Conservation (phyloP, 495 filamentous ascomycete species). For the Parathielavia appendiculata region DNA sequence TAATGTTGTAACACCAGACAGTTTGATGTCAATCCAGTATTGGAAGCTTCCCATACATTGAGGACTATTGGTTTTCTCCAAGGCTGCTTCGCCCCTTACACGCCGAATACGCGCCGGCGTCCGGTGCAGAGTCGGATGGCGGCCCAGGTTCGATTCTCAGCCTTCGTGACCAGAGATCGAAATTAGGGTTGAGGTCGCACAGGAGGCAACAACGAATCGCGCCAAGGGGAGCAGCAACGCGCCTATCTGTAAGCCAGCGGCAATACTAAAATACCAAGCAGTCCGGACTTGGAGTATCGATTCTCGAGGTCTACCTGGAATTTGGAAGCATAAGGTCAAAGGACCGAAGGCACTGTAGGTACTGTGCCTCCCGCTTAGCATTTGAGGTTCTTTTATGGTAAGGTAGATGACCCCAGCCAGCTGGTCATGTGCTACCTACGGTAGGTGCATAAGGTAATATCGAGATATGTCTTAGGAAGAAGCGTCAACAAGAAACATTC, state of each 20-base stretch:
- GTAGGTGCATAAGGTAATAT: neutral
- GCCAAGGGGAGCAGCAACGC: neutral
- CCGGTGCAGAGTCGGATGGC: too few species aligned
- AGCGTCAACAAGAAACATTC: conserved; percentile 13
- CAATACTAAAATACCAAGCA: too few species aligned
- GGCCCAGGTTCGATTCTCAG: neutral
- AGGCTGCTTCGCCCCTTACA: too few species aligned
- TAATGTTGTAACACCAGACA: too few species aligned
- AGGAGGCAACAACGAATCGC: neutral
- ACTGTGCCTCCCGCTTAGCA: neutral
- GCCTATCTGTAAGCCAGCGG: conserved; percentile 1
- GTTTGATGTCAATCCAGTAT: too few species aligned
- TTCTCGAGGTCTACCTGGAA: neutral
- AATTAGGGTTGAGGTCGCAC: neutral
- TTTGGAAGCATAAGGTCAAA: neutral
- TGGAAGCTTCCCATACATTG: too few species aligned
- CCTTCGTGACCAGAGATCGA: neutral
- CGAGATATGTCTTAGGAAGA: too few species aligned
- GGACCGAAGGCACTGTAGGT: neutral
- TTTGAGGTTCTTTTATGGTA: neutral
- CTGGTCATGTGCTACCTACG: neutral
- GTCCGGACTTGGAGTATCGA: neutral
- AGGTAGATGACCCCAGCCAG: neutral
- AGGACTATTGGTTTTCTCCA: too few species aligned
- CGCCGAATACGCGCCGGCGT: too few species aligned